phyloP scores from a whole-genome alignment of 306 rosid species.

The Rosa chinensis region DNA sequence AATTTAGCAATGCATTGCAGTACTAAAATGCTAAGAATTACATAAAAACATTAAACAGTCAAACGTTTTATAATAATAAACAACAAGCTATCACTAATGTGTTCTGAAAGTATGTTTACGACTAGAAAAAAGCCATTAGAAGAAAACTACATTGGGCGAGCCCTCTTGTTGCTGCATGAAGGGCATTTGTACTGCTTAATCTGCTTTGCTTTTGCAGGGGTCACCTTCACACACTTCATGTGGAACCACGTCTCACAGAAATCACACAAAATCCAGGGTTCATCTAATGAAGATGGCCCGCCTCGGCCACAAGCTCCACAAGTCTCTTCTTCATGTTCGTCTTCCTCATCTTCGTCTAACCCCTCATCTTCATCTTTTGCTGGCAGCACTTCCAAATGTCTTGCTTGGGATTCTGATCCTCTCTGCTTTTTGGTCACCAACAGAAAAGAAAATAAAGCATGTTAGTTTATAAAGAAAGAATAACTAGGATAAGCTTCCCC shows the following conservation, averaged over 20 bases:
- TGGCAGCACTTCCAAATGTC: conserved; percentile 39
- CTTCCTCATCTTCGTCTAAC: conserved; percentile 71
- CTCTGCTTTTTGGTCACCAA: conserved; percentile 42
- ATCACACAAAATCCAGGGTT: conserved; percentile 96
- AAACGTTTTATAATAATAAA: background rate
- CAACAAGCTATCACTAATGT: conserved; percentile 14
- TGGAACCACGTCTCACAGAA: conserved; percentile 94
- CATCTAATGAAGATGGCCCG: conserved; percentile 75
- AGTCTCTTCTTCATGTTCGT: conserved; percentile 88
- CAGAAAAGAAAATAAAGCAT: conserved; percentile 15
- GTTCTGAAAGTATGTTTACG: conserved; percentile 2
- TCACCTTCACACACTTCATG: conserved; percentile 91
- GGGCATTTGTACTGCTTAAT: conserved; percentile 97
- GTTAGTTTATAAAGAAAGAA: background rate
- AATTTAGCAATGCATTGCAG: background rate
- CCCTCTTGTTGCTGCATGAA: conserved; percentile 90
- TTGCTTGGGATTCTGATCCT: conserved; percentile 53
- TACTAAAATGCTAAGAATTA: conserved; percentile 5
- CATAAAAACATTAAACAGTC: conserved; percentile 2
- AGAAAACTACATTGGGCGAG: conserved; percentile 45
- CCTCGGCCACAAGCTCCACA: conserved; percentile 95
- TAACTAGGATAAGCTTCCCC: background rate
- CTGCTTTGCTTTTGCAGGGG: conserved; percentile 90
- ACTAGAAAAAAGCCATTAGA: background rate
- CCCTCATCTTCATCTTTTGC: conserved; percentile 68